Conservation (phyloP, 2,329 filamentous ascomycete species). For the Sporothrix inflata region DNA sequence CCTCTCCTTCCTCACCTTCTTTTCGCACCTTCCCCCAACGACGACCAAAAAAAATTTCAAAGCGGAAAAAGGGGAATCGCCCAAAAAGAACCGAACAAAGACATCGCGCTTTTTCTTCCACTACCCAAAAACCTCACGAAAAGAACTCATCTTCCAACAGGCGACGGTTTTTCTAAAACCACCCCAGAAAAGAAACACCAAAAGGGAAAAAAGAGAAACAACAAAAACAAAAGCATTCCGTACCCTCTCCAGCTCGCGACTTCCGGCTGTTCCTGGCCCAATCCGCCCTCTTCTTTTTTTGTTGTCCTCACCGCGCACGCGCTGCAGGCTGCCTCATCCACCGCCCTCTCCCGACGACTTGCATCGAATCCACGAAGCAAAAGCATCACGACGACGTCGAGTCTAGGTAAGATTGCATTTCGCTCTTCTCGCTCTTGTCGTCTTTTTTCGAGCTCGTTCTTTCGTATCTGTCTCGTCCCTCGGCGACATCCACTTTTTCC, state of each 20-base stretch:
- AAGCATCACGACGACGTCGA: constrained; percentile 20
- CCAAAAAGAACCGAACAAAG: constrained; percentile 15
- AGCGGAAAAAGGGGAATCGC: constrained; percentile 15
- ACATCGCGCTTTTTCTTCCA: constrained; percentile 12
- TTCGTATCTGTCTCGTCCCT: neutral
- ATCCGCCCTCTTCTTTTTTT: neutral
- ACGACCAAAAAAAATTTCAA: constrained; percentile 23
- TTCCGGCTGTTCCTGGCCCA: constrained; percentile 8
- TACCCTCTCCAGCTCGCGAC: constrained; percentile 10
- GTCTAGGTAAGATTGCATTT: constrained; percentile 21
- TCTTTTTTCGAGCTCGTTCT: neutral
- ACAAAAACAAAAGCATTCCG: neutral
- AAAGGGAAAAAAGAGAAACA: constrained; percentile 18
- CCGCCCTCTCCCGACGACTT: constrained; percentile 10
- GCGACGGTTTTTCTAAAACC: constrained; percentile 18
- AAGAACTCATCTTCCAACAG: constrained; percentile 10
- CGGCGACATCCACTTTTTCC: constrained; percentile 13
- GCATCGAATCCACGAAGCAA: constrained; percentile 6
- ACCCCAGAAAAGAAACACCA: neutral
- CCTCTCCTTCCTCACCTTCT: constrained; percentile 20
- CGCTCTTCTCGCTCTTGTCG: neutral
- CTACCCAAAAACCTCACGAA: constrained; percentile 8
- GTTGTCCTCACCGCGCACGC: constrained; percentile 17
- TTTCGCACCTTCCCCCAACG: constrained; percentile 26
- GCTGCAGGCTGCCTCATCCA: constrained; percentile 11